Conservation (phyloP, 805 yeast species). For the Yamadazyma sp. region DNA sequence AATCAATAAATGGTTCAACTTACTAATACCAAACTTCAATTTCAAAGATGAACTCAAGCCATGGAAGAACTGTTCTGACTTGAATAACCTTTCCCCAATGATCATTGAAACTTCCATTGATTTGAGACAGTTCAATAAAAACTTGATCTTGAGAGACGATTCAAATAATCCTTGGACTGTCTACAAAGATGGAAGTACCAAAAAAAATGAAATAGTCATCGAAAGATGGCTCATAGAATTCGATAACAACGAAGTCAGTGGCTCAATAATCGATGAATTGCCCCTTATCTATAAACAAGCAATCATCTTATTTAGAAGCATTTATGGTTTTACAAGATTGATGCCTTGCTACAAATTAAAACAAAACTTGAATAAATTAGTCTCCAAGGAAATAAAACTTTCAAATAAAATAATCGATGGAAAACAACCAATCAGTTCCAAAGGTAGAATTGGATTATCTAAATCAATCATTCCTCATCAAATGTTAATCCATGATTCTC, state of each 20-base stretch:
- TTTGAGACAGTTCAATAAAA: slow-evolving; percentile 54
- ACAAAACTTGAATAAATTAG: slow-evolving; percentile 21
- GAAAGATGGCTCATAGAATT: slow-evolving; percentile 93
- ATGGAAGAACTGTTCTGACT: slow-evolving; percentile 53
- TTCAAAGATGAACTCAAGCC: slow-evolving; percentile 55
- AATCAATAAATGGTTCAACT: slow-evolving; percentile 62
- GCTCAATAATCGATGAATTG: slow-evolving; percentile 46
- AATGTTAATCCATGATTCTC: slow-evolving; percentile 38
- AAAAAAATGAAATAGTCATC: slow-evolving; percentile 80
- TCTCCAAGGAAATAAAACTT: slow-evolving; percentile 33
- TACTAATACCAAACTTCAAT: slow-evolving; percentile 41
- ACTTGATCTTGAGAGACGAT: slow-evolving; percentile 57
- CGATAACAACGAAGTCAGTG: slow-evolving; percentile 45
- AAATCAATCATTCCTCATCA: slow-evolving; percentile 54
- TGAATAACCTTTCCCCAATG: slow-evolving; percentile 65
- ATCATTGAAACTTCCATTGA: slow-evolving; percentile 83
- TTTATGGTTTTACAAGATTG: slow-evolving; percentile 62
- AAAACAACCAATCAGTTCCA: slow-evolving; percentile 69
- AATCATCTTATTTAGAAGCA: slow-evolving; percentile 66
- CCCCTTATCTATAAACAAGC: slow-evolving; percentile 73
- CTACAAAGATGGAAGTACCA: slow-evolving; percentile 45
- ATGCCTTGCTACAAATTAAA: slow-evolving; percentile 70
- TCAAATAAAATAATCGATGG: slow-evolving; percentile 73
- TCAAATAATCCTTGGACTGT: slow-evolving; percentile 54
- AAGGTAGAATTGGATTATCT: slow-evolving; percentile 82